These are phyloP conservation scores for Gossypioides kirkii DNA, from an alignment of 345 rosid species.

Conservation along the genomic window DNA sequence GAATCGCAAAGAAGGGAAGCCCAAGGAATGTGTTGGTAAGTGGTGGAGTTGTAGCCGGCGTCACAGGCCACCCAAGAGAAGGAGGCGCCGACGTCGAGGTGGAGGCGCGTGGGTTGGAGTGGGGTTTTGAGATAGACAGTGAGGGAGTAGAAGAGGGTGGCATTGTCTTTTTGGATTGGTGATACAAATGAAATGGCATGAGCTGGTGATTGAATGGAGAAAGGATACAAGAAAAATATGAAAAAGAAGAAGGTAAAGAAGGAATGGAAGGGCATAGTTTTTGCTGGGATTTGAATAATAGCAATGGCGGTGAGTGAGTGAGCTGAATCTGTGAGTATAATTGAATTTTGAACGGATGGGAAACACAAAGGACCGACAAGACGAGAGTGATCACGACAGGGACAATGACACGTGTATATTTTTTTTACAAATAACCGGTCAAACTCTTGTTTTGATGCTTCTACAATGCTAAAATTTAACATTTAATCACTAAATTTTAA, in stretches of 20 bases:
- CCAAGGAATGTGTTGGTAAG: constrained; percentile 47
- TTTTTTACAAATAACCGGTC: too few species aligned
- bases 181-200: constrained; percentile 5
- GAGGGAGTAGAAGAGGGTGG: constrained; percentile 27
- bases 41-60: constrained; percentile 45
- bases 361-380: background rate
- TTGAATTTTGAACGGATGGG: background rate
- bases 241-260: background rate
- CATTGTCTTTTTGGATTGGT: constrained; percentile 29
- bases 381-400: background rate
- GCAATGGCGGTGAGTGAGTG: background rate
- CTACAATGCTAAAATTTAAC: too few species aligned
- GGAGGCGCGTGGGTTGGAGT: constrained; percentile 22
- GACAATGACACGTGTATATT: background rate
- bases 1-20: constrained; percentile 48
- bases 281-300: background rate
- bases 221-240: background rate
- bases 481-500: too few species aligned
- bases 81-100: constrained; percentile 26
- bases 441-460: too few species aligned
- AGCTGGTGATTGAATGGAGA: constrained; percentile 1
- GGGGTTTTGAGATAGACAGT: constrained; percentile 27
- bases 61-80: constrained; percentile 64
- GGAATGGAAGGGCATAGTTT: background rate
- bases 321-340: background rate